Conservation (phyloP, 2,329 filamentous ascomycete species). For the Trichoderma hamatum region DNA sequence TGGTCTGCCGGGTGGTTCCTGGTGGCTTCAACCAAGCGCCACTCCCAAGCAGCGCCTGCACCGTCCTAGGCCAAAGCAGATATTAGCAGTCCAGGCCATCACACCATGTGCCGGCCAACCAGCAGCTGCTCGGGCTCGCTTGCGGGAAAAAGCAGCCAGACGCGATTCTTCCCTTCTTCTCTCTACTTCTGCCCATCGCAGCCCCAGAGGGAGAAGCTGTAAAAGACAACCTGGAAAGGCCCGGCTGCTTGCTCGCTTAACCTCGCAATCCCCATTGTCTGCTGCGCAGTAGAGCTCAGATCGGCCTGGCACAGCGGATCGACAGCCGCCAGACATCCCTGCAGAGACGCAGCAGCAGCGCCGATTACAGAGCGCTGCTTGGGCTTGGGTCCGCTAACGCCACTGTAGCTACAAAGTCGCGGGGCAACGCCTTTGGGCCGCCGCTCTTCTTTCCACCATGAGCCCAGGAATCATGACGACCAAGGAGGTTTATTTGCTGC, state of each 20-base stretch:
- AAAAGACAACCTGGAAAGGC: neutral
- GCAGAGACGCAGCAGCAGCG: slow-evolving; percentile 1
- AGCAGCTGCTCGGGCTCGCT: slow-evolving; percentile 10
- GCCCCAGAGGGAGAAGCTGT: neutral
- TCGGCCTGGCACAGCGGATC: neutral
- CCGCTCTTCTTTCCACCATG: slow-evolving; percentile 48
- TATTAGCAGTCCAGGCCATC: slow-evolving; percentile 10
- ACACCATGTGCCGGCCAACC: slow-evolving; percentile 22
- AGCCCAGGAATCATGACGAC: slow-evolving; percentile 64
- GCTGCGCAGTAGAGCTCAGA: neutral
- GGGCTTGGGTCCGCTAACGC: slow-evolving; percentile 11
- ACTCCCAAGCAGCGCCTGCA: slow-evolving; percentile 17
- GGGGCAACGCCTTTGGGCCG: slow-evolving; percentile 29
- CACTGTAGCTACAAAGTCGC: slow-evolving; percentile 27
- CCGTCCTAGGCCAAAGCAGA: slow-evolving; percentile 9
- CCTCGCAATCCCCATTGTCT: neutral
- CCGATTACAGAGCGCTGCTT: slow-evolving; percentile 7
- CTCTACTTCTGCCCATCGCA: neutral
- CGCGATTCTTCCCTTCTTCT: neutral
- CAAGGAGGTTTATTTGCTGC: slow-evolving; percentile 81
- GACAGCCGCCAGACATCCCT: neutral
- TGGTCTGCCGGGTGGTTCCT: slow-evolving; percentile 18
- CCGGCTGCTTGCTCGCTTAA: neutral
- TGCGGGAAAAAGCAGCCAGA: slow-evolving; percentile 19
- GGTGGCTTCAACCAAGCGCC: slow-evolving; percentile 17